Evolutionary conservation across 495 filamentous ascomycete species (phyloP).

Genomic region (Penicillium lividum): DNA sequence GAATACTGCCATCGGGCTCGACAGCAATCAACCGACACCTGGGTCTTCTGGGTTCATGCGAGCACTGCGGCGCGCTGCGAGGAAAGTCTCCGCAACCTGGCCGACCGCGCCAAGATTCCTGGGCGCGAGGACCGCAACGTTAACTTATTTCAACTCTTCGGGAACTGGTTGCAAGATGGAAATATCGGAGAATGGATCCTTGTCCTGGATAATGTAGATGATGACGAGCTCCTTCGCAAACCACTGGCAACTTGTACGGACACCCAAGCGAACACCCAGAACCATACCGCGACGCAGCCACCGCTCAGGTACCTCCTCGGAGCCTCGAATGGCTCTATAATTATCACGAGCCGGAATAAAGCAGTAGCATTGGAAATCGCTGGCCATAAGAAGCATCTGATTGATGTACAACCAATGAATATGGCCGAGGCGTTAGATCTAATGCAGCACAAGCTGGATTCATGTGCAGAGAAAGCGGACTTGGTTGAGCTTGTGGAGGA

Average conservation of each 20-base stretch:
- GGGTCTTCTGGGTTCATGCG: constrained; percentile 1
- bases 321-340: no score
- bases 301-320: no score
- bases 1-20: not conserved
- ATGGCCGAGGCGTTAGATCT: no score
- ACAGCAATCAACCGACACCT: not conserved
- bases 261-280: no score
- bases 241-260: not conserved
- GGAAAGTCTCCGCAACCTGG: not conserved
- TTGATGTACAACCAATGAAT: no score
- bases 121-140: not conserved
- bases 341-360: no score
- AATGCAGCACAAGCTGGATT: no score
- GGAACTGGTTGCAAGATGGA: not conserved
- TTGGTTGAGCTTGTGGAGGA: constrained; percentile 25
- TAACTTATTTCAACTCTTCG: not conserved
- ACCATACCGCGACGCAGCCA: no score
- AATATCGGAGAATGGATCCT: not conserved
- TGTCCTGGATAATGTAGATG: constrained; percentile 3
- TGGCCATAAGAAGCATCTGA: no score
- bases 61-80: not conserved
- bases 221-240: constrained; percentile 1
- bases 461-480: no score
- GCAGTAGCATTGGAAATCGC: no score
- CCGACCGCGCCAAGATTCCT: not conserved